Evolutionary conservation across 169 alveolate species (phyloP).

Genomic region (Cryptosporidium felis): DNA sequence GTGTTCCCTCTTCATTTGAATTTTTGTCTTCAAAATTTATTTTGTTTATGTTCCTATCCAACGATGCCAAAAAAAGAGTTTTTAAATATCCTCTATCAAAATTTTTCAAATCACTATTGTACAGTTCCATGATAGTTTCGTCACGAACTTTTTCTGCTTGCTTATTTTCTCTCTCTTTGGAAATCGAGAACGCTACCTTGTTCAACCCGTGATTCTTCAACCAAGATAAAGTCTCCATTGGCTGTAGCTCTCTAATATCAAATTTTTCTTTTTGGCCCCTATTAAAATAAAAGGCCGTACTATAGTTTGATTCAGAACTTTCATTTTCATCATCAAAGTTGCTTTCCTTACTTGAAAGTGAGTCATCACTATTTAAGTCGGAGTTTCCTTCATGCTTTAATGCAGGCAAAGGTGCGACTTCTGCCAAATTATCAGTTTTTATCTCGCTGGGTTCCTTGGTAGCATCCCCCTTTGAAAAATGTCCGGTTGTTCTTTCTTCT

Average conservation of each 20-base stretch:
- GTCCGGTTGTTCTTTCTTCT: neutral
- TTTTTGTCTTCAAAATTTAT: neutral
- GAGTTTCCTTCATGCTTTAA: neutral
- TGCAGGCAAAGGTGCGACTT: neutral
- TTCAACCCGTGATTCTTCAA: conserved; percentile 43
- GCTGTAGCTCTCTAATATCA: conserved; percentile 14
- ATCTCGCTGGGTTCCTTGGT: neutral
- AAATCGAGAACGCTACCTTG: conserved; percentile 17
- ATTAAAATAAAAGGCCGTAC: neutral
- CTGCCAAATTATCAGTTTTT: neutral
- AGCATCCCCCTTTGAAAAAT: neutral
- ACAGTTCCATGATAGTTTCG: conserved; percentile 9
- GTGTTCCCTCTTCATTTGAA: neutral
- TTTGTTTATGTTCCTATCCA: neutral
- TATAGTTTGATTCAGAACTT: neutral
- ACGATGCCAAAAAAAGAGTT: conserved; percentile 17
- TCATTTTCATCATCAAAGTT: neutral
- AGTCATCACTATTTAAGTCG: neutral
- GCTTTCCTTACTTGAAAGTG: neutral
- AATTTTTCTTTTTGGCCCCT: neutral
- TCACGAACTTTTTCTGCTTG: neutral
- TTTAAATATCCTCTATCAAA: conserved; percentile 17
- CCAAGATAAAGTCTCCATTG: conserved; percentile 68
- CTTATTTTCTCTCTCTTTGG: conserved; percentile 24
- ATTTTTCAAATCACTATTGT: neutral